These are phyloP conservation scores for Nepenthes gracilis DNA, from an alignment of 148 eudicot genomes.

Conservation along the genomic window DNA sequence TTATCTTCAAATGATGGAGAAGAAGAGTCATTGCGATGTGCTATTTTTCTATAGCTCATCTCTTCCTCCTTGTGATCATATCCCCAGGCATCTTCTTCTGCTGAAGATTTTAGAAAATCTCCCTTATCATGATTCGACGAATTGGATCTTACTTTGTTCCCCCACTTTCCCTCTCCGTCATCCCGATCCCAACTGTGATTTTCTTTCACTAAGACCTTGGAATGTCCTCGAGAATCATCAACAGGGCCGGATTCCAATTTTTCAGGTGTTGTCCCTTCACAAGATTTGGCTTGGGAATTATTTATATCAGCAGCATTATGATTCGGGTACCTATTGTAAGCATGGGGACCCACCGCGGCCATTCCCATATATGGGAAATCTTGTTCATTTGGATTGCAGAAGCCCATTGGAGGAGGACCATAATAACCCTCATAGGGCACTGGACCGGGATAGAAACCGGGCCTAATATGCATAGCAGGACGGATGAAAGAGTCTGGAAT, in stretches of 20 bases:
- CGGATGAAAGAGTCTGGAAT: constrained; percentile 58
- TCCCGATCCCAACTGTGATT: constrained; percentile 38
- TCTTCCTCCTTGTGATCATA: constrained; percentile 35
- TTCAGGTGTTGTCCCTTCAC: constrained; percentile 33
- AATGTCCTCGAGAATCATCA: constrained; percentile 39
- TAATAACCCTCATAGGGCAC: constrained; percentile 63
- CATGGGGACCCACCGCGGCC: constrained; percentile 43
- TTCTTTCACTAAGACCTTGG: constrained; percentile 36
- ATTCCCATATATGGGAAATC: constrained; percentile 74
- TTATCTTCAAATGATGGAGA: constrained; percentile 14
- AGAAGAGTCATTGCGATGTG: constrained; percentile 20
- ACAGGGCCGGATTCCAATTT: constrained; percentile 34
- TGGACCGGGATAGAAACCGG: constrained; percentile 77
- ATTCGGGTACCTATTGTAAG: constrained; percentile 41
- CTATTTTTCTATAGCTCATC: constrained; percentile 14
- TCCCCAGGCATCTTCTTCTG: constrained; percentile 43
- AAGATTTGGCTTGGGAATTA: constrained; percentile 40
- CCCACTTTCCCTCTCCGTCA: constrained; percentile 37
- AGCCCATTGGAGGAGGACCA: constrained; percentile 87
- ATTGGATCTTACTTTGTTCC: constrained; percentile 20
- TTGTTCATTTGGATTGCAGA: constrained; percentile 57
- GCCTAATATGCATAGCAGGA: constrained; percentile 73
- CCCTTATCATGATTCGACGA: constrained; percentile 26
- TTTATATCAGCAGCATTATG: constrained; percentile 41
- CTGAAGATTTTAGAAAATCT: constrained; percentile 19